Evolutionary conservation across 1,139 yeast species (phyloP).

Genomic region (Suhomyces atakaporum): DNA sequence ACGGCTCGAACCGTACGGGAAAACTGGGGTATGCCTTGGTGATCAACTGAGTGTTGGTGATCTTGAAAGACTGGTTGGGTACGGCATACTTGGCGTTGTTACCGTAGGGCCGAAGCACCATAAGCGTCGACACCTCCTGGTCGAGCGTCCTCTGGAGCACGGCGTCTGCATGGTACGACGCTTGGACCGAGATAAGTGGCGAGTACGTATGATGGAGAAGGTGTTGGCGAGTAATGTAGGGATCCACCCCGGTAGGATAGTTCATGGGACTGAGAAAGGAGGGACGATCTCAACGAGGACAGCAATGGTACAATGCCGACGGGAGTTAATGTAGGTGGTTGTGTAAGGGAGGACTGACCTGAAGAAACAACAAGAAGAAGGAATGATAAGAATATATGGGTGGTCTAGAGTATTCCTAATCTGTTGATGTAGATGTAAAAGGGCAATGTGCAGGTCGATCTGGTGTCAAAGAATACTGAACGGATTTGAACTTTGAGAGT

Average conservation of each 20-base stretch:
- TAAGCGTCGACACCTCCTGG: constrained; percentile 36
- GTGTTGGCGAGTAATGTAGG: constrained; percentile 45
- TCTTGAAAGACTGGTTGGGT: constrained; percentile 39
- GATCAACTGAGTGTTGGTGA: constrained; percentile 44
- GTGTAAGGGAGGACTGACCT: no score
- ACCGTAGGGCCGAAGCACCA: constrained; percentile 46
- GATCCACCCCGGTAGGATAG: constrained; percentile 44
- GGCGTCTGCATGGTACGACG: constrained; percentile 53
- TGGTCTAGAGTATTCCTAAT: no score
- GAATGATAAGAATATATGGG: no score
- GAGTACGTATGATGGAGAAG: constrained; percentile 53
- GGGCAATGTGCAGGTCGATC: no score
- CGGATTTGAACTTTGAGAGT: no score
- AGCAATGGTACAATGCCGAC: no score
- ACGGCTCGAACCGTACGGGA: constrained; percentile 47
- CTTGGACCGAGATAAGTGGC: constrained; percentile 58
- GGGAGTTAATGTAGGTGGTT: no score
- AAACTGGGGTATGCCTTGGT: constrained; percentile 47
- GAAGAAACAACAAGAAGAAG: no score
- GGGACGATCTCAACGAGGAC: no score
- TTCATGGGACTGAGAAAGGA: no score
- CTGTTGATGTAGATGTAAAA: no score
- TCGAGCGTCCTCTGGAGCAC: constrained; percentile 40
- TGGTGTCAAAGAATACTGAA: no score
- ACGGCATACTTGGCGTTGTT: constrained; percentile 47